A percentile compares a stretch with the other conserved stretches of the same genome.
phyloP scores from a whole-genome alignment of 306 rosid species.

The Casuarina glauca region DNA sequence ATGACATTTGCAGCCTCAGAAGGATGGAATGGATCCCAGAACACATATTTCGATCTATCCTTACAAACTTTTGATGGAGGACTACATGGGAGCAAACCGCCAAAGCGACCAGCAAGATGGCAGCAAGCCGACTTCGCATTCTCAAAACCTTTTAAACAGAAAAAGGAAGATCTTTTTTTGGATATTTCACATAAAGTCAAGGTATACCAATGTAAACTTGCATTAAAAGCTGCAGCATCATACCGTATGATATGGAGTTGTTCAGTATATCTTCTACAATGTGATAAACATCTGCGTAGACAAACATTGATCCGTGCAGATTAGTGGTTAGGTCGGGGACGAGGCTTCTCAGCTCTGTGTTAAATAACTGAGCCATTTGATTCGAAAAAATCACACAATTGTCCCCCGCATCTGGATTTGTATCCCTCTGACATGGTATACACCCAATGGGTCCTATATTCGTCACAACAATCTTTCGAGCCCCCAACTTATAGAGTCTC shows the following conservation, averaged over 20 bases:
- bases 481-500: slow-evolving; percentile 67
- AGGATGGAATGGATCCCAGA: slow-evolving; percentile 76
- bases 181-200: not conserved
- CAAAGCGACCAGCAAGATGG: slow-evolving; percentile 51
- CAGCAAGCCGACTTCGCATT: slow-evolving; percentile 60
- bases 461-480: slow-evolving; percentile 57
- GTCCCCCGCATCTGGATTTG: slow-evolving; percentile 47
- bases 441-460: slow-evolving; percentile 87
- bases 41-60: slow-evolving; percentile 60
- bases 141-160: slow-evolving; percentile 51
- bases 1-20: slow-evolving; percentile 57
- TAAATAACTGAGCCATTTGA: slow-evolving; percentile 52
- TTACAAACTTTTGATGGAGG: slow-evolving; percentile 50
- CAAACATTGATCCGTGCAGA: slow-evolving; percentile 46
- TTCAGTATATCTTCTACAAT: slow-evolving; percentile 54
- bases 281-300: slow-evolving; percentile 64
- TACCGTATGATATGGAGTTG: slow-evolving; percentile 50
- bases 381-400: slow-evolving; percentile 50
- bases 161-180: not conserved
- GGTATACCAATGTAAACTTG: not conserved
- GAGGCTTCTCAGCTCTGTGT: slow-evolving; percentile 47
- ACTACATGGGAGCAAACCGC: slow-evolving; percentile 63
- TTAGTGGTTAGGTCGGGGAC: slow-evolving; percentile 39
- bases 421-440: slow-evolving; percentile 66
- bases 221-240: not conserved